Conservation (phyloP, 768 basidiomycete species). For the Mycena haematopus region DNA sequence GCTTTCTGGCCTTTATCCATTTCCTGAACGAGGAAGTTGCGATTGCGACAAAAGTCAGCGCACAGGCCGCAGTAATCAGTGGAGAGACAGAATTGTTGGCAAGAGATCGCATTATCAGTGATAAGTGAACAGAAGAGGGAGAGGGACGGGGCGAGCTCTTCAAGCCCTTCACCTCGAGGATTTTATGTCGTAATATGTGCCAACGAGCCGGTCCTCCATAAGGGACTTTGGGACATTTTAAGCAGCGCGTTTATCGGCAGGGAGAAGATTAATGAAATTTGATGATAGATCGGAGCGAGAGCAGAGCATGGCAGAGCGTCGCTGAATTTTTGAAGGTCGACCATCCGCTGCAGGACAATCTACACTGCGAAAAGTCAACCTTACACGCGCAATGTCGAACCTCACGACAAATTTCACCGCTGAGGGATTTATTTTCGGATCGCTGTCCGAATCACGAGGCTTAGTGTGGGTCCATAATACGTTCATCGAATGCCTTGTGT, state of each 20-base stretch:
- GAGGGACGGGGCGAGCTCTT: too few species aligned
- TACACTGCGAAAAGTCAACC: not conserved
- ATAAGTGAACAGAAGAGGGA: too few species aligned
- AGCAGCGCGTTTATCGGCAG: too few species aligned
- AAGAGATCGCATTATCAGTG: not conserved
- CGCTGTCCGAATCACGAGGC: not conserved
- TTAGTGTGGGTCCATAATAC: not conserved
- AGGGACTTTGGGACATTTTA: too few species aligned
- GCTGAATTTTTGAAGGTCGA: too few species aligned
- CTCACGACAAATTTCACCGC: too few species aligned
- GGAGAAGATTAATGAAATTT: not conserved
- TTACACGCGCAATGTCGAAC: not conserved
- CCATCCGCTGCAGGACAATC: not conserved
- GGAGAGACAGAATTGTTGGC: not conserved
- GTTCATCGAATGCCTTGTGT: not conserved
- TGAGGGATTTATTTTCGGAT: too few species aligned
- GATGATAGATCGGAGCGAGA: too few species aligned
- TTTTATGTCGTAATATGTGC: too few species aligned
- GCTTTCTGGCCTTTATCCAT: conserved; percentile 14
- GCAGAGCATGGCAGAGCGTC: not conserved
- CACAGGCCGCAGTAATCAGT: not conserved
- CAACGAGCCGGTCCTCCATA: too few species aligned
- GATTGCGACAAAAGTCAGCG: not conserved
- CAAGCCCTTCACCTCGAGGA: too few species aligned
- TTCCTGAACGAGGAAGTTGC: conserved; percentile 9